Base-by-base conservation (phyloP, 2,329 filamentous ascomycete species). In the Beauveria sp. region DNA sequence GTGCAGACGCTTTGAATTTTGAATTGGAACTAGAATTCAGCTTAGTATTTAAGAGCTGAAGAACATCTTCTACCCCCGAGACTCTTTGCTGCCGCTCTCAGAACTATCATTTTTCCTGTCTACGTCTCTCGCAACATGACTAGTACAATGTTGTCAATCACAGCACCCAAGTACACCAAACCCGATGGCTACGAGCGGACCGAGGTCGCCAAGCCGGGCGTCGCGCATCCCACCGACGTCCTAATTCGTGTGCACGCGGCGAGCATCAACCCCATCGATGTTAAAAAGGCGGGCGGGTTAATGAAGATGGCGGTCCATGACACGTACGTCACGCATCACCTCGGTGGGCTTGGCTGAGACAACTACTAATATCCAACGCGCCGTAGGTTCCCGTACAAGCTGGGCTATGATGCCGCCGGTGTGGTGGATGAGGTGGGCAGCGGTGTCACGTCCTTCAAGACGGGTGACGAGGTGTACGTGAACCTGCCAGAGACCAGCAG, bases 221-320 rank as follows among this genome's bases (percentile, higher is more conserved):
- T 71, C 44, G 63, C 63, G 9, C 53, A 64, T 2, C 41, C 63
- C 18, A 63, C 61, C 12, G 66, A 71, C 30, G 65, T 72, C 12
- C 53, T 75, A 18, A 74, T 80, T 44, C 72, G 70, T 53, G 75
- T 79, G 9, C 69, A 76, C 58, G 76, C 77, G 3, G 76, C 76
- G 1, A 74, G 72, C 51, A 69, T 79, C 46, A 79, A 80, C 62
- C 76, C 78, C 1, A 68, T 79, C 3, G 77, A 80, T 66, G 70
- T 79, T 4, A 75, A 76, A 63, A 72, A 72, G 56, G 77, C 75
- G 0, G 66, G 67, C 18, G 76, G 75, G 0, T 63, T 68, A 1
- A 61, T 74, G 43, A 76, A 76, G 53, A 16, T 68, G 12, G 68
- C 68, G 7, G 12, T 73, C 3, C 66, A 68, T 50, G 72, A 74